Evolutionary conservation across 2,329 filamentous ascomycete genomes (phyloP), one percentile per base, ranked within the genome.

Genomic region (Neofusicoccum ribis): DNA sequence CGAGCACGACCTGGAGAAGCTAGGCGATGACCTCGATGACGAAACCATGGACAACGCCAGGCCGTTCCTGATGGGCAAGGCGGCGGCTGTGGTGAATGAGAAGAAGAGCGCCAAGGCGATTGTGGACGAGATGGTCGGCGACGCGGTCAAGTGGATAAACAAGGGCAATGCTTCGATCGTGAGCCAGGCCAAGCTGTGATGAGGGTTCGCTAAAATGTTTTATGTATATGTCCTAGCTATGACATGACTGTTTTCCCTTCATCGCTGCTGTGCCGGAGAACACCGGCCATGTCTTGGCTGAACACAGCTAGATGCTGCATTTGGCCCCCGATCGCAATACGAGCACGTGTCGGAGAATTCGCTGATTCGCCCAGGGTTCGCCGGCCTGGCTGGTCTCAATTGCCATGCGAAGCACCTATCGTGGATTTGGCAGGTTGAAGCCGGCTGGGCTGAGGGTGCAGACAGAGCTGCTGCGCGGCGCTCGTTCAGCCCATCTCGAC

Each of bases 11-110:
- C 87, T 99, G 39, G 95, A 99, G 83, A 91, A 90, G 80, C 80
- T 96, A 73, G 84, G 85, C 23, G 82, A 84, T 65, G 82, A 84
- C 66, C 71, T 84, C 50, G 86, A 91, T 66, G 93, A 97, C 67
- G 92, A 98, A 46, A 87, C 90, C 39, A 88, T 99, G 82, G 95
- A 98, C 78, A 92, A 95, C 76, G 93, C 92, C 74, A 86, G 92
- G 66, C 93, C 93, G 14, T 96, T 88, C 84, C 81, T 97, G 72
- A 99, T 99, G 95, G 95, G 95, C 78, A 96, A 98, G 86, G 94
- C 91, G 67, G 91, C 95, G 43, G 94, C 95, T 34, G 92, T 97
- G 37, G 91, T 95, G 65, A 95, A 94, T 75, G 93, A 98, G 82
- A 91, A 89, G 84, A 96, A 96, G 88, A 83, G 86, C 44, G 95